phyloP scores from a whole-genome alignment of 768 basidiomycete genomes.

The Rhodosporidiobolus sp. region DNA sequence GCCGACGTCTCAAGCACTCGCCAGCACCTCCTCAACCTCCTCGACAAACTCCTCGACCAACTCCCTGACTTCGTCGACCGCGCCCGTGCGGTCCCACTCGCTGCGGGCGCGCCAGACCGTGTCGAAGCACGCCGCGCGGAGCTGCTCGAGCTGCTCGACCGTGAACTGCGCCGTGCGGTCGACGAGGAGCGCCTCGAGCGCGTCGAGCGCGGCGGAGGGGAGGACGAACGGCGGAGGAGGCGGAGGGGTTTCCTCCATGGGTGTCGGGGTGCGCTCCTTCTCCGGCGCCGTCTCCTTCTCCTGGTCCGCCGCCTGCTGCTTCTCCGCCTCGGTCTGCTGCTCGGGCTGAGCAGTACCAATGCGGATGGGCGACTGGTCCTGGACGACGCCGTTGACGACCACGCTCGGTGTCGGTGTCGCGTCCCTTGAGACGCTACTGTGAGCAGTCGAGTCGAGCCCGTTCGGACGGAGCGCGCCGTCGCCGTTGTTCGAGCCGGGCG shows the following conservation, averaged over 20 bases:
- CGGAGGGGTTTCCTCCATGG: conserved; percentile 21
- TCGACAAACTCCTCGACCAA: conserved; percentile 36
- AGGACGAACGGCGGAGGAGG: conserved; percentile 62
- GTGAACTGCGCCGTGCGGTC: conserved; percentile 61
- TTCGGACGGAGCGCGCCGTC: neutral
- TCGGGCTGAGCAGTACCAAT: conserved; percentile 49
- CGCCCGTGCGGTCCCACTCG: conserved; percentile 74
- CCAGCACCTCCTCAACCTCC: conserved; percentile 27
- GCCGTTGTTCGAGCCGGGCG: conserved; percentile 1
- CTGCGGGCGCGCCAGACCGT: conserved; percentile 75
- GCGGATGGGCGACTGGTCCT: neutral
- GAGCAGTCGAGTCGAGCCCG: neutral
- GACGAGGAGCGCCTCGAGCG: conserved; percentile 57
- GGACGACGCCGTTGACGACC: conserved; percentile 15
- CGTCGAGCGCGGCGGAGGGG: conserved; percentile 55
- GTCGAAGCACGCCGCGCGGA: conserved; percentile 76
- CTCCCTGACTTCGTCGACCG: conserved; percentile 52
- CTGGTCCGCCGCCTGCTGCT: conserved; percentile 17
- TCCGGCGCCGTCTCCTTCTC: neutral
- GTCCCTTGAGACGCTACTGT: neutral
- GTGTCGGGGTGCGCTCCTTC: conserved; percentile 20
- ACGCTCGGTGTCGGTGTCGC: neutral
- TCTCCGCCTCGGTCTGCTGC: neutral
- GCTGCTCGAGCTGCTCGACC: conserved; percentile 88
- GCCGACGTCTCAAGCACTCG: neutral